Percentiles rank a stretch among this genome's conserved stretches.
These are phyloP conservation scores for Serendipita sp. DNA, from an alignment of 768 basidiomycete species.

Conservation along the genomic window DNA sequence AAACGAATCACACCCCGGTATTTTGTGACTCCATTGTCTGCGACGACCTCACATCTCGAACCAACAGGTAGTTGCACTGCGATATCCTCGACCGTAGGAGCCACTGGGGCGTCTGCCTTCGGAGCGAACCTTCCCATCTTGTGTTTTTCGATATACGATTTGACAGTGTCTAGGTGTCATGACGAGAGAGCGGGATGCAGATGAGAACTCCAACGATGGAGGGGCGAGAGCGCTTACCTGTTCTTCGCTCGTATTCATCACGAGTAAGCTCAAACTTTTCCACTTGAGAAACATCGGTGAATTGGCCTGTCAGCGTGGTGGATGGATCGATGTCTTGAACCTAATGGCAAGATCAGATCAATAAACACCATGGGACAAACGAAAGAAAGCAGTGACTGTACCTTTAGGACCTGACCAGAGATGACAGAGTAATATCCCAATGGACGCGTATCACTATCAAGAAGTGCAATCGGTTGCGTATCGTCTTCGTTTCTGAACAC, in stretches of 20 bases:
- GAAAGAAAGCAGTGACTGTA: constrained; percentile 19
- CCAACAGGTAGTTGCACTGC: constrained; percentile 37
- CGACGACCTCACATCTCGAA: constrained; percentile 71
- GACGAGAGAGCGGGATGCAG: neutral
- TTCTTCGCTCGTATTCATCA: constrained; percentile 62
- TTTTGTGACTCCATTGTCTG: constrained; percentile 45
- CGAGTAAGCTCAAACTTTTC: constrained; percentile 84
- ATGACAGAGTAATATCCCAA: constrained; percentile 60
- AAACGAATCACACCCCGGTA: constrained; percentile 67
- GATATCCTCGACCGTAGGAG: constrained; percentile 11
- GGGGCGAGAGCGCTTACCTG: constrained; percentile 33
- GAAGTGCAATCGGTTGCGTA: constrained; percentile 24
- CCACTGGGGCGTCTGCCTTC: constrained; percentile 21
- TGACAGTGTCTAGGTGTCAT: constrained; percentile 52
- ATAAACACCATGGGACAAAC: too few species aligned
- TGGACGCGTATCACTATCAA: constrained; percentile 50
- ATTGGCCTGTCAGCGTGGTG: constrained; percentile 58
- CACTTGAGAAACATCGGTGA: constrained; percentile 69
- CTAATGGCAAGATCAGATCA: constrained; percentile 14
- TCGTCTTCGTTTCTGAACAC: constrained; percentile 45
- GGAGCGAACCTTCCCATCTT: constrained; percentile 81
- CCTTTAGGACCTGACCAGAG: constrained; percentile 71
- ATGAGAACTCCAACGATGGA: neutral
- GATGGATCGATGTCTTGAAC: constrained; percentile 65
- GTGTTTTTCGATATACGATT: constrained; percentile 73